A percentile compares a stretch with the other conserved stretches of the same genome.
Evolutionary conservation across 2,329 filamentous ascomycete species (phyloP).

Genomic region (Colletotrichum tropicicola): DNA sequence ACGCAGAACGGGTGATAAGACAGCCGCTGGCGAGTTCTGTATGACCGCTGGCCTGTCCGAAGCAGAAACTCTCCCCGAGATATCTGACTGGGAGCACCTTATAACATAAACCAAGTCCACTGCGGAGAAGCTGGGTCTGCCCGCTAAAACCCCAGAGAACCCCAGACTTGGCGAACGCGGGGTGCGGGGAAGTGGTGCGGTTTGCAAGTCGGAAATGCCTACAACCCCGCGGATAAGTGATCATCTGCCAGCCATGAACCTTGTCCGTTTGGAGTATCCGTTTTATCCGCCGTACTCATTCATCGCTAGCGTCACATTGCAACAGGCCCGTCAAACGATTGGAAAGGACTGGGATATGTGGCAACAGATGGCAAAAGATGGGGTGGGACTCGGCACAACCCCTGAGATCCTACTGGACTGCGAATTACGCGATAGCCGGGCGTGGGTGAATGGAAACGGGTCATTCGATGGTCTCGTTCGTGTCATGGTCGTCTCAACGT

Average conservation of each 20-base stretch:
- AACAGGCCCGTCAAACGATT: neutral
- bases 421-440: too few species aligned
- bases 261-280: slow-evolving; percentile 1
- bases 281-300: neutral
- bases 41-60: too few species aligned
- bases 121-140: neutral
- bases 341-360: neutral
- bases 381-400: neutral
- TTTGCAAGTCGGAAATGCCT: neutral
- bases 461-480: too few species aligned
- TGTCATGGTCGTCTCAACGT: too few species aligned
- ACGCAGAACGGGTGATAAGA: too few species aligned
- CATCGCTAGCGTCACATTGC: neutral
- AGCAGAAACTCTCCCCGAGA: neutral
- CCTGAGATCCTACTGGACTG: too few species aligned
- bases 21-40: too few species aligned
- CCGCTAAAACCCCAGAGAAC: neutral
- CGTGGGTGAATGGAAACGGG: too few species aligned
- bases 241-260: neutral
- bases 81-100: neutral
- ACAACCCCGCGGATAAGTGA: neutral
- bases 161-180: neutral
- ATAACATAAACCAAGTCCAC: neutral
- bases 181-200: slow-evolving; percentile 17
- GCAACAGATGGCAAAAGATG: neutral